Conservation (phyloP, 2,329 filamentous ascomycete genomes). For the Fusarium lyarnte region DNA sequence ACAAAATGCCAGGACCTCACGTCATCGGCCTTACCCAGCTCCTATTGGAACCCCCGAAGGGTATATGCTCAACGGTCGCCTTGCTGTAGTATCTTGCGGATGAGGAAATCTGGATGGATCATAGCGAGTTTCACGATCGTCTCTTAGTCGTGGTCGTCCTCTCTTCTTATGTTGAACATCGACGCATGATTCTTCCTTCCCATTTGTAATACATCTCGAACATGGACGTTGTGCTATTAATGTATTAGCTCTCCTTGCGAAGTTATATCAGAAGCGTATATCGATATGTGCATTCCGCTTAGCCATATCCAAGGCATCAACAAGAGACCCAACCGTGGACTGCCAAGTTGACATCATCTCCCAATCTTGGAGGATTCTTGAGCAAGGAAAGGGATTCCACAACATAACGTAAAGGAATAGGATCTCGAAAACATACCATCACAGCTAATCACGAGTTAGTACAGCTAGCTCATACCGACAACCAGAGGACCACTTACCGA, state of each 20-base stretch:
- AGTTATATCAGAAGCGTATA: not conserved
- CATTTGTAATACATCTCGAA: constrained; percentile 78
- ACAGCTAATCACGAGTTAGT: constrained; percentile 56
- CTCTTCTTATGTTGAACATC: constrained; percentile 90
- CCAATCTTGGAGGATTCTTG: not conserved
- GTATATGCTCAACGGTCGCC: constrained; percentile 63
- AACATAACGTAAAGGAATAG: constrained; percentile 1
- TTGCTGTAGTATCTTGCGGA: constrained; percentile 56
- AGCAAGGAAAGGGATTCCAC: not conserved
- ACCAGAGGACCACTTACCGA: constrained; percentile 56
- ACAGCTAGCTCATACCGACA: not conserved
- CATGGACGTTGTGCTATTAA: constrained; percentile 77
- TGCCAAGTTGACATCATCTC: not conserved
- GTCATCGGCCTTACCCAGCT: constrained; percentile 57
- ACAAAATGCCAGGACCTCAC: constrained; percentile 59
- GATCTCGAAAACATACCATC: constrained; percentile 64
- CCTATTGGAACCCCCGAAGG: constrained; percentile 55
- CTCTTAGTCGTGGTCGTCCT: constrained; percentile 79
- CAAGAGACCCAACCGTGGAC: not conserved
- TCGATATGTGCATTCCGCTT: not conserved
- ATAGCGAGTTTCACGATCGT: constrained; percentile 71
- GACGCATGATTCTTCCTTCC: constrained; percentile 81
- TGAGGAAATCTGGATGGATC: constrained; percentile 61
- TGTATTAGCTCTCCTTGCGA: constrained; percentile 45
- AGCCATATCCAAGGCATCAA: not conserved